Percentiles rank a stretch among this genome's conserved stretches.
Conservation (phyloP, 768 basidiomycete genomes). For the Paxillus involutus region DNA sequence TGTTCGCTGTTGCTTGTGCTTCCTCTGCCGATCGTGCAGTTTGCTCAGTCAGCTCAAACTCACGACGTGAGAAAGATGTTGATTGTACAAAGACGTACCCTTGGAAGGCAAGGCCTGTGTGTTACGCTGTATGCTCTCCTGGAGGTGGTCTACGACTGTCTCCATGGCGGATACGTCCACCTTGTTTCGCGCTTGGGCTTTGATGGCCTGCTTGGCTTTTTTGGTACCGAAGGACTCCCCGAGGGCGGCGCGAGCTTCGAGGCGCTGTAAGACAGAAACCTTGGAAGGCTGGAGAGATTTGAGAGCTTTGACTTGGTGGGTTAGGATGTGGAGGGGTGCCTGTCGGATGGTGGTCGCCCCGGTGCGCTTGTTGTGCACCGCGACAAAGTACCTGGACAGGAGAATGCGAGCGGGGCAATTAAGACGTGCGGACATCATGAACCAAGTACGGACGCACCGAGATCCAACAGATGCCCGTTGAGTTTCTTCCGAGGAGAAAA, state of each 20-base stretch:
- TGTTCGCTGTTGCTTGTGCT: conserved; percentile 62
- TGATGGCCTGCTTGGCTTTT: conserved; percentile 86
- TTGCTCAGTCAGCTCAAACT: not conserved
- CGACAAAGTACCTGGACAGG: conserved; percentile 71
- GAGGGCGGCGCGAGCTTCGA: conserved; percentile 70
- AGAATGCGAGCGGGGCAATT: not conserved
- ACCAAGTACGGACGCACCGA: conserved; percentile 48
- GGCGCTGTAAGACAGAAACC: conserved; percentile 49
- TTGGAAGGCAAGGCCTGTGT: conserved; percentile 66
- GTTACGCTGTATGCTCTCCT: conserved; percentile 77
- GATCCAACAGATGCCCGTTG: conserved; percentile 57
- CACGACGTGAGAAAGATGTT: not conserved
- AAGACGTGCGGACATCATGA: conserved; percentile 1
- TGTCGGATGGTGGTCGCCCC: conserved; percentile 69
- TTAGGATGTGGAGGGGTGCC: conserved; percentile 65
- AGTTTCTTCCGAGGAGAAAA: conserved; percentile 62
- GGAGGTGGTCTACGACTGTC: conserved; percentile 76
- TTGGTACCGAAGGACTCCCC: conserved; percentile 95
- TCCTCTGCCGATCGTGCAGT: conserved; percentile 46
- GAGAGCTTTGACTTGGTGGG: conserved; percentile 80
- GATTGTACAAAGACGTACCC: conserved; percentile 44
- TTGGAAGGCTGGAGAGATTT: conserved; percentile 58
- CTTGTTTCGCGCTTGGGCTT: conserved; percentile 83
- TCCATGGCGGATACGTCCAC: conserved; percentile 90
- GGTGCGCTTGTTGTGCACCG: conserved; percentile 76